Percentiles rank a stretch among this genome's conserved stretches.
Conservation (phyloP, 805 yeast genomes). For the Starmerella lactis-condensi region DNA sequence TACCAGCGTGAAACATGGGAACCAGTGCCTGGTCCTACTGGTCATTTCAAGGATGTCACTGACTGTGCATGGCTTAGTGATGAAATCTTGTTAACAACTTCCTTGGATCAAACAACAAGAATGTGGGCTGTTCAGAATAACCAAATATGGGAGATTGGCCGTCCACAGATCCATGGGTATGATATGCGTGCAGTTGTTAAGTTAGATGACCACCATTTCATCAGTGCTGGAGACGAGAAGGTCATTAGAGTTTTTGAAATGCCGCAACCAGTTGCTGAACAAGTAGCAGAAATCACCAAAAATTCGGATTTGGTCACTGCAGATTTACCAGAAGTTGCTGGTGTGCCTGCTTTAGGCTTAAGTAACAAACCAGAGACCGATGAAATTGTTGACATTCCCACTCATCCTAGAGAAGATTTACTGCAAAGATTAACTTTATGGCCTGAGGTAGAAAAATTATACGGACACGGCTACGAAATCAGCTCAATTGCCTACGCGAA, state of each 20-base stretch:
- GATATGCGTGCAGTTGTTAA: conserved; percentile 73
- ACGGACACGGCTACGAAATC: conserved; percentile 95
- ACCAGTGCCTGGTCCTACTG: conserved; percentile 40
- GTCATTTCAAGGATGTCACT: conserved; percentile 55
- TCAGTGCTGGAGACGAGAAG: conserved; percentile 94
- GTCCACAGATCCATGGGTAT: conserved; percentile 97
- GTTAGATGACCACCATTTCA: conserved; percentile 42
- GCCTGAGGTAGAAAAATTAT: conserved; percentile 87
- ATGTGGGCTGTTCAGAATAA: conserved; percentile 34
- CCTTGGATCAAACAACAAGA: conserved; percentile 87
- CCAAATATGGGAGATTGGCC: conserved; percentile 79
- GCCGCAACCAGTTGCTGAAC: conserved; percentile 56
- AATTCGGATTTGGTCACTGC: conserved; percentile 18
- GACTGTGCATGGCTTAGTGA: conserved; percentile 51
- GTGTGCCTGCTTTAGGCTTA: conserved; percentile 80
- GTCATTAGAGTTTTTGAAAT: conserved; percentile 72
- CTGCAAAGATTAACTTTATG: conserved; percentile 79
- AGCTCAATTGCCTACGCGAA: conserved; percentile 58
- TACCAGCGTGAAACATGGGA: conserved; percentile 33
- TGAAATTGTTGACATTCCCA: conserved; percentile 22
- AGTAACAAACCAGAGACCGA: conserved; percentile 62
- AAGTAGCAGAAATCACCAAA: conserved; percentile 25
- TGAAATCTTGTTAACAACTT: conserved; percentile 52
- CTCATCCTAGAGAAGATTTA: conserved; percentile 78
- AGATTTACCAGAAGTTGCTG: conserved; percentile 60